Evolutionary conservation across 805 yeast species (phyloP), one percentile per base, ranked within the genome.

Genomic region (Pichia phayaonensis): DNA sequence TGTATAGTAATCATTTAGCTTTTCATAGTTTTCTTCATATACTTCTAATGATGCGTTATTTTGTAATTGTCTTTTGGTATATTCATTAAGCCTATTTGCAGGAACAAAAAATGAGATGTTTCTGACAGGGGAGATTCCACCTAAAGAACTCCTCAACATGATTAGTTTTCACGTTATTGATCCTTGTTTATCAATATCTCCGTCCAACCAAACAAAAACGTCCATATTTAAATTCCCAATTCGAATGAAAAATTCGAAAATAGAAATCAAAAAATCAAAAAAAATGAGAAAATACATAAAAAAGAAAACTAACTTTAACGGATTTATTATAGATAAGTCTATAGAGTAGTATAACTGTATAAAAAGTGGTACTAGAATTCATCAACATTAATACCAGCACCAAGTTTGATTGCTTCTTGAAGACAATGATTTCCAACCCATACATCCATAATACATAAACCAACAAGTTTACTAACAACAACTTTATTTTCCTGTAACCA

Each of bases 381-480:
- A 3, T 56, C 63, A 13, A 67, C 56, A 1, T 56, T 64, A 3
- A 58, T 34, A 11, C 76, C 77, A n/a, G 66, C 18, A 4, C 56
- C 53, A 27, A 43, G 34, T n/a, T 46, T 27, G 13, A 47, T 54
- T 13, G 73, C 71, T 36, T 51, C 53, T 2, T 62, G 53, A 34
- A 76, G 54, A 26, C 80, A 61, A 23, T 66, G 62, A 27, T 72
- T 67, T 1, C 80, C 86, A 12, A 80, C 72, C 26, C 75, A 65
- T 5, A 80, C 68, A 59, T 83, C 87, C 86, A 83, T 82, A 26
- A 81, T 75, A 47, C 84, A 76, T 40, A 81, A 63, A 0, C 88
- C 87, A 8, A 81, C 87, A 21, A 81, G 62, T 59, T 82, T 83
- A 47, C 69, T 73, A 2, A 81, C 60, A 1, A 75, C 71, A 24